These are phyloP conservation scores for Eimeria acervulina DNA, from an alignment of 169 alveolate genomes.

Conservation along the genomic window DNA sequence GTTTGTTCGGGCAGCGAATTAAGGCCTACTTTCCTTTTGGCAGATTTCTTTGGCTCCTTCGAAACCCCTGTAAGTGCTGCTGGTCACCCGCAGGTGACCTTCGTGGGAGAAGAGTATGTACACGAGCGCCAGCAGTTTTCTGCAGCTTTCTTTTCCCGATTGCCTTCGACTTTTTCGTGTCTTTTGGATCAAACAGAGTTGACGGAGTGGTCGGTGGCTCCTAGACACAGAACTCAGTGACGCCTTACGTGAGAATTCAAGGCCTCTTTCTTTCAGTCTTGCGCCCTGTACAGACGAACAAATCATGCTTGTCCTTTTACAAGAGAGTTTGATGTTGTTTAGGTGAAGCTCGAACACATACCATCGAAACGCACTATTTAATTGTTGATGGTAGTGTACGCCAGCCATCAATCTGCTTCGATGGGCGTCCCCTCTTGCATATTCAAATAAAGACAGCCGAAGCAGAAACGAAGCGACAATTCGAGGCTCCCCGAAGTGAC, in stretches of 20 bases:
- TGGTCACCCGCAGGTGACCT: conserved; percentile 49
- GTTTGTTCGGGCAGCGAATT: neutral
- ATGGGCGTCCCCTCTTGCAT: neutral
- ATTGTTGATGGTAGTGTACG: neutral
- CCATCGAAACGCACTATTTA: neutral
- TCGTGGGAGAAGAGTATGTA: neutral
- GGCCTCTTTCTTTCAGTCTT: neutral
- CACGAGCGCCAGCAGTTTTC: neutral
- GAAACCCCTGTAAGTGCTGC: neutral
- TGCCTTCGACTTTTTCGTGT: neutral
- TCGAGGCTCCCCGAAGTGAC: neutral
- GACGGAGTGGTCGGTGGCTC: neutral
- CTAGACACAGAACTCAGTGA: neutral
- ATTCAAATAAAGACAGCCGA: neutral
- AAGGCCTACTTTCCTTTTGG: neutral
- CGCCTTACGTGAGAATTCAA: neutral
- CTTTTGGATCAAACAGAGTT: neutral
- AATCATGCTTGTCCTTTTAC: neutral
- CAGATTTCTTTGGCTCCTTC: neutral
- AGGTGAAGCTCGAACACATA: neutral
- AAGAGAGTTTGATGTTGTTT: neutral
- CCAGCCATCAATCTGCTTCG: neutral
- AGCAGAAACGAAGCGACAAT: neutral
- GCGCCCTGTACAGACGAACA: neutral
- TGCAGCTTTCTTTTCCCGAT: neutral